Evolutionary conservation across 192 early-diverging fungal species (phyloP).

Genomic region (Linnemannia hyalina): DNA sequence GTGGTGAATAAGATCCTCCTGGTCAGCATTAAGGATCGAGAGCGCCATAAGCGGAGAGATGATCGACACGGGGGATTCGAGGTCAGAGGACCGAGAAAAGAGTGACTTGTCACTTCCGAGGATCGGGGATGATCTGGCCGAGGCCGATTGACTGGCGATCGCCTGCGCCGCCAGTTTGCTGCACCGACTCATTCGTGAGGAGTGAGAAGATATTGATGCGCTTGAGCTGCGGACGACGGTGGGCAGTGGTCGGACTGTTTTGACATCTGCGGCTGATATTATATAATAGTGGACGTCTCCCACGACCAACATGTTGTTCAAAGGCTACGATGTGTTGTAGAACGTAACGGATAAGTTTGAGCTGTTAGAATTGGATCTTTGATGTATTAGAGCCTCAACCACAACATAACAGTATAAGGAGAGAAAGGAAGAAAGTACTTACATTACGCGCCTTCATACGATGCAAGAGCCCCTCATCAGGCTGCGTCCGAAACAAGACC

Average conservation of each 20-base stretch:
- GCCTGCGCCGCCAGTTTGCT: conserved; percentile 51
- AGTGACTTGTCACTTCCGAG: conserved; percentile 37
- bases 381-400: no score
- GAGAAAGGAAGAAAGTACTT: conserved; percentile 36
- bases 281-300: conserved; percentile 74
- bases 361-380: no score
- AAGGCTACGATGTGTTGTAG: conserved; percentile 57
- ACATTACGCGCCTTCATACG: conserved; percentile 84
- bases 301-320: conserved; percentile 82
- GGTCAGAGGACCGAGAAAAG: conserved; percentile 21
- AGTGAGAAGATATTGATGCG: conserved; percentile 42
- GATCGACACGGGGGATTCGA: conserved; percentile 32
- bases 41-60: conserved; percentile 24
- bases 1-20: neutral
- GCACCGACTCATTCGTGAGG: conserved; percentile 47
- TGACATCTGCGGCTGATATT: conserved; percentile 42
- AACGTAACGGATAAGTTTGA: neutral
- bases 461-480: conserved; percentile 79
- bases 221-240: conserved; percentile 14
- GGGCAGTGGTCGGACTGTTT: conserved; percentile 23
- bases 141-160: conserved; percentile 40
- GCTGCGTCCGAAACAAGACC: conserved; percentile 80
- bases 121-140: conserved; percentile 47
- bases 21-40: conserved; percentile 13
- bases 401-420: neutral